A percentile compares a stretch with the other conserved stretches of the same genome.
Evolutionary conservation across 495 filamentous ascomycete genomes (phyloP).

Genomic region (Podospora australis): DNA sequence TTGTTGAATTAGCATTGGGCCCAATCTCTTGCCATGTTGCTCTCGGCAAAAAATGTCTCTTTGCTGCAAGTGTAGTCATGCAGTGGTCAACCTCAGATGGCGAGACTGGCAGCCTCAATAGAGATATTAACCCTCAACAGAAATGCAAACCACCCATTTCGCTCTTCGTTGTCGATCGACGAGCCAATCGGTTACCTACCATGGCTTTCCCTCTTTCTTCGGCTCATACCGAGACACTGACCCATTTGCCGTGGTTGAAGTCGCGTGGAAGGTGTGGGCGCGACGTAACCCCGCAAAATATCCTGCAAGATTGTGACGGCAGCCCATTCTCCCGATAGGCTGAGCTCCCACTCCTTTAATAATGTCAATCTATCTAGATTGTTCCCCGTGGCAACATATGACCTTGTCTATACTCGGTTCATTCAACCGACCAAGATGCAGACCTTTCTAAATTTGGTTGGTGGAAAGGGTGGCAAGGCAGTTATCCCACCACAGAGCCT

Average conservation of each 20-base stretch:
- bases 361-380: constrained; percentile 2
- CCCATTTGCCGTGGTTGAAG: background rate
- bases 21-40: no score
- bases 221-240: background rate
- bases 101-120: no score
- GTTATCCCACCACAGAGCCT: background rate
- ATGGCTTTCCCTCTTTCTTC: background rate
- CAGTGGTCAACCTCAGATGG: no score
- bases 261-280: background rate
- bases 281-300: background rate
- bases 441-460: background rate
- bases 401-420: constrained; percentile 1
- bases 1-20: no score
- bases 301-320: background rate
- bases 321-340: background rate
- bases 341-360: background rate
- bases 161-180: no score
- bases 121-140: no score
- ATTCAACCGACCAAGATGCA: background rate
- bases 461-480: constrained; percentile 6
- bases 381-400: background rate
- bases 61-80: no score
- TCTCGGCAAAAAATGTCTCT: no score
- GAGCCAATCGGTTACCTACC: background rate
- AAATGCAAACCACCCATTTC: no score